Conservation (phyloP, 345 rosid species). For the Eucalyptus paniculata region DNA sequence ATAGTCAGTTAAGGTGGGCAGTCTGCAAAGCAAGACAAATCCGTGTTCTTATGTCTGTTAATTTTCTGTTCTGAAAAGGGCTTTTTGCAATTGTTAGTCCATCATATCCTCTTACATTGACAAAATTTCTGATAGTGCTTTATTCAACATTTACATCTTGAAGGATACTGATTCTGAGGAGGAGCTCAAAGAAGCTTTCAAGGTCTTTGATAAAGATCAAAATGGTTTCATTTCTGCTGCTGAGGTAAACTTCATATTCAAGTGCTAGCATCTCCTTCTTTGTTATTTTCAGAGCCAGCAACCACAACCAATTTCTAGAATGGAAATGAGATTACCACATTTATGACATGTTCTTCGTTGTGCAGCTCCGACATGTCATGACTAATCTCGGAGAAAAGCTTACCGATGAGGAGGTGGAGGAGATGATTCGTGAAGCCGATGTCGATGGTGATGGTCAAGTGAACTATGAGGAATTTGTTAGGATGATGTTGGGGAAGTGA, state of each 20-base stretch:
- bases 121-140: neutral
- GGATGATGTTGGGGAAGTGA: slow-evolving; percentile 35
- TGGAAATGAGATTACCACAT: neutral
- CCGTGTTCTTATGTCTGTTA: neutral
- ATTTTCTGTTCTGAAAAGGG: neutral
- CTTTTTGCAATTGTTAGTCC: neutral
- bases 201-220: slow-evolving; percentile 44
- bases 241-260: slow-evolving; percentile 1
- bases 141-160: neutral
- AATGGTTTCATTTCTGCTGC: slow-evolving; percentile 39
- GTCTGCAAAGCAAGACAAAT: neutral
- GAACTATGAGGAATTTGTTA: slow-evolving; percentile 23
- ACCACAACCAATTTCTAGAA: neutral
- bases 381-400: slow-evolving; percentile 40
- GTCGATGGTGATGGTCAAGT: slow-evolving; percentile 44
- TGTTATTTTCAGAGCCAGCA: neutral
- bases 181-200: slow-evolving; percentile 27
- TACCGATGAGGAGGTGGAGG: slow-evolving; percentile 34
- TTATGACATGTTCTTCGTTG: neutral
- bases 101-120: neutral
- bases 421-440: slow-evolving; percentile 39
- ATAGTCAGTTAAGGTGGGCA: neutral
- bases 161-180: slow-evolving; percentile 40
- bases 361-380: slow-evolving; percentile 40
- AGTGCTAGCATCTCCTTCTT: neutral